Conservation (phyloP, 2,329 filamentous ascomycete species). For the Botrytis deweyae region DNA sequence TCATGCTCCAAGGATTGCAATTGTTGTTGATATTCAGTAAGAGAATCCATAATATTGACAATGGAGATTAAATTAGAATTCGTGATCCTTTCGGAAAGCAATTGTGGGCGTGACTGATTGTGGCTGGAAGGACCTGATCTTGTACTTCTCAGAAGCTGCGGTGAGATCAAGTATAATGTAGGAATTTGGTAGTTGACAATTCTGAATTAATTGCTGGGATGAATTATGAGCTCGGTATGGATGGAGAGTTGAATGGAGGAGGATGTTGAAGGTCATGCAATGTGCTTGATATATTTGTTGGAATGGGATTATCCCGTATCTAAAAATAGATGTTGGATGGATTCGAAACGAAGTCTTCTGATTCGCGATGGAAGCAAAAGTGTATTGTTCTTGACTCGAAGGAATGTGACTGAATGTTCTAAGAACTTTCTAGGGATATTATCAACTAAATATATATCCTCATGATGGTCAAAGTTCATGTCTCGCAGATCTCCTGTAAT, state of each 20-base stretch:
- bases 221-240: not conserved
- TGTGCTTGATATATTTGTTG: constrained; percentile 6
- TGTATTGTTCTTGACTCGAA: not conserved
- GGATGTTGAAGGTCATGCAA: not conserved
- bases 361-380: not conserved
- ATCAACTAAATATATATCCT: constrained; percentile 10
- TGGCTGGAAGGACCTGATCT: not conserved
- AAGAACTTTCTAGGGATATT: not conserved
- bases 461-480: not conserved
- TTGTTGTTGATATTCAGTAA: constrained; percentile 2
- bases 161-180: not conserved
- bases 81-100: not conserved
- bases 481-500: not conserved
- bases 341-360: constrained; percentile 2
- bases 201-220: not conserved
- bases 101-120: not conserved
- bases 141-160: not conserved
- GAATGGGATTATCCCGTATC: not conserved
- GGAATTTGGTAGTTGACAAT: not conserved
- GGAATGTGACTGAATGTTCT: not conserved
- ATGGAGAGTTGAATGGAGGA: not conserved
- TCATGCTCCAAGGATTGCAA: constrained; percentile 12
- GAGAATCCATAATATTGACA: not conserved
- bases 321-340: constrained; percentile 14
- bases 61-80: not conserved